Evolutionary conservation across 768 basidiomycete species (phyloP).

Genomic region (Lactarius pseudohatsudake): DNA sequence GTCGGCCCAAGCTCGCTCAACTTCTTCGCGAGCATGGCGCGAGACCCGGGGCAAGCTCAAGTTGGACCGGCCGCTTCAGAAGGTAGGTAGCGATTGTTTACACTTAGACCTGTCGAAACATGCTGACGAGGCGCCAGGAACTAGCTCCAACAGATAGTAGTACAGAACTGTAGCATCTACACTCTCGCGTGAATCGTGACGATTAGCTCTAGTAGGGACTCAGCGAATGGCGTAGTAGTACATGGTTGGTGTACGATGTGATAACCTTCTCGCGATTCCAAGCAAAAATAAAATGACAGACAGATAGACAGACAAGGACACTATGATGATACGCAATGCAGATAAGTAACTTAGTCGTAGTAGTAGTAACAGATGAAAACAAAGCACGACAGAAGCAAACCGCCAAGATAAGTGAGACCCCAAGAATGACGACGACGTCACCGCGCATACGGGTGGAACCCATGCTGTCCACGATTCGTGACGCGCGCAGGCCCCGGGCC

Average conservation of each 20-base stretch:
- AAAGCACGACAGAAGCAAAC: background rate
- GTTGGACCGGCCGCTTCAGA: background rate
- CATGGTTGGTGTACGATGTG: background rate
- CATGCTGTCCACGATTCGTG: slow-evolving; percentile 70
- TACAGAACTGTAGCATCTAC: background rate
- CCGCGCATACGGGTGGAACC: slow-evolving; percentile 82
- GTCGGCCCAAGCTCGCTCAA: background rate
- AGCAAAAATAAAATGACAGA: background rate
- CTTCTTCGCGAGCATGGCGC: background rate
- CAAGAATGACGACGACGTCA: slow-evolving; percentile 33
- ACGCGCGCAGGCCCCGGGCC: slow-evolving; percentile 52
- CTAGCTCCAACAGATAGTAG: background rate
- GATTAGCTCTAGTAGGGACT: background rate
- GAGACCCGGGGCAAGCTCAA: background rate
- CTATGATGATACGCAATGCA: background rate
- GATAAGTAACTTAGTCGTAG: background rate
- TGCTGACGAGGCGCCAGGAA: background rate
- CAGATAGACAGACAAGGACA: background rate
- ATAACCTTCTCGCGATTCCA: background rate
- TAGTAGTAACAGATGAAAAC: background rate
- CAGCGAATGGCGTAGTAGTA: background rate
- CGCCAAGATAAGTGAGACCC: background rate
- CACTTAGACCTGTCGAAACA: background rate
- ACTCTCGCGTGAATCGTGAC: background rate
- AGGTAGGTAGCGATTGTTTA: background rate